Base-by-base conservation (phyloP, 2,329 filamentous ascomycete genomes). In the Zalaria sp. region DNA sequence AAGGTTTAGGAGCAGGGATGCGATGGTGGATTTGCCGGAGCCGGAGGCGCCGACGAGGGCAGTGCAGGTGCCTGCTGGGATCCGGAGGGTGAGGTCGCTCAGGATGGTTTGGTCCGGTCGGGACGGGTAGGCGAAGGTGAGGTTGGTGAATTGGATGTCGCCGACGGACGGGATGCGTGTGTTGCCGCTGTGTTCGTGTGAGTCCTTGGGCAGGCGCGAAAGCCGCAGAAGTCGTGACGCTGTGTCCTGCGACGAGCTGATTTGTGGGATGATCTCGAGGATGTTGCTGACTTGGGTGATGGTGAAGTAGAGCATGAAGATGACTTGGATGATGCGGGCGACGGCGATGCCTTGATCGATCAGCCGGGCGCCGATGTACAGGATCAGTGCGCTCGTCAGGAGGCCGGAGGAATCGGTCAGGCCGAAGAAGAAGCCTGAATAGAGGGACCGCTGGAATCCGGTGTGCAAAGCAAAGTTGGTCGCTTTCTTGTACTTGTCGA, bases 21-120 rank as follows among this genome's bases (percentile, higher is more conserved):
- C 72, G 31, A 95, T 69, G 0, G 89, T 95, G 9, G 82, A 88
- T 62, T 98, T 96, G 1, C 91, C 89, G n/a, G 81, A 84, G 0
- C 91, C 89, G 0, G 87, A 94, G 1, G 74, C 65, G 1, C 89
- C 88, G 2, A 93, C 86, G 18, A 96, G 76, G 2, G 84, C 86
- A 0, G 79, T 79, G 49, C 76, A 83, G 3, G 73, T 76, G 25
- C 79, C 77, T 0, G 71, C 59, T 1, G 67, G 56, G 40, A 95
- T 73, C 0, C 61, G 64, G 5, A 94, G 64, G n/a, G 68, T 77
- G n/a, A 93, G 57, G 25, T 74, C 65, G 6, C 68, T 66, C 2
- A 95, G 65, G 0, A 85, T 73, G 0, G 43, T 49, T 32, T 64
- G 64, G 1, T 65, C 57, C 0, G 69, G 68, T 0, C 71, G 66